Base-by-base conservation (phyloP, 1,139 yeast genomes). In the Hansenula lynferdii region DNA sequence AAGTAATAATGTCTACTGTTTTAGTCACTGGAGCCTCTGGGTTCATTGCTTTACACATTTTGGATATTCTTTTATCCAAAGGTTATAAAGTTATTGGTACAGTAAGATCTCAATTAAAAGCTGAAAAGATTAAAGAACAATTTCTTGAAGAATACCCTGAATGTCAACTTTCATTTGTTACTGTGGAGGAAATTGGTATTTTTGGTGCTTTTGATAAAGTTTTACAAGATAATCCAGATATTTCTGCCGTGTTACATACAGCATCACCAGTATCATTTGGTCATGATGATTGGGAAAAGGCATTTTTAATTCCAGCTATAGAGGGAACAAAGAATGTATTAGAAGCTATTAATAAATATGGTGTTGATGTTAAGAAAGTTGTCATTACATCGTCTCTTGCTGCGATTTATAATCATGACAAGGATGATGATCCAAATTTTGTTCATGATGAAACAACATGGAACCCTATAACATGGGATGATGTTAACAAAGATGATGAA, bases 331-430 rank as follows among this genome's bases (percentile, higher is more conserved):
- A 53, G 31, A 64, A 64, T 42, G 59, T 72, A 22, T 57, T 75
- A 34, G 53, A 57, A 14, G 67, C 77, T 2, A 63, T 70, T 33
- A 56, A 63, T 45, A 51, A 60, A 19, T 54, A 58, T 47, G 80
- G 72, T 5, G 70, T 73, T 12, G 67, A 69, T 31, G 72, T 77
- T 33, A 68, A 64, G 38, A 63, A 67, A 18, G 70, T 77, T 26
- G 78, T 76, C 21, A 57, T 75, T 22, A 78, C 84, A 1, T 75
- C 83, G 0, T 73, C 81, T 1, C 69, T 62, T 51, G 80, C 80
- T 11, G 69, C 81, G 1, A 64, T 70, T 62, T 53, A 77, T 72
- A 23, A 69, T 77, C 2, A 62, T 67, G 49, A 51, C 28, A 49
- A 60, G 40, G 49, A 49, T 11, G 55, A 56, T 28, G 64, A 60